Evolutionary conservation across 2,329 filamentous ascomycete species (phyloP), one percentile per base, ranked within the genome.

Genomic region (Ascosphaera apis): DNA sequence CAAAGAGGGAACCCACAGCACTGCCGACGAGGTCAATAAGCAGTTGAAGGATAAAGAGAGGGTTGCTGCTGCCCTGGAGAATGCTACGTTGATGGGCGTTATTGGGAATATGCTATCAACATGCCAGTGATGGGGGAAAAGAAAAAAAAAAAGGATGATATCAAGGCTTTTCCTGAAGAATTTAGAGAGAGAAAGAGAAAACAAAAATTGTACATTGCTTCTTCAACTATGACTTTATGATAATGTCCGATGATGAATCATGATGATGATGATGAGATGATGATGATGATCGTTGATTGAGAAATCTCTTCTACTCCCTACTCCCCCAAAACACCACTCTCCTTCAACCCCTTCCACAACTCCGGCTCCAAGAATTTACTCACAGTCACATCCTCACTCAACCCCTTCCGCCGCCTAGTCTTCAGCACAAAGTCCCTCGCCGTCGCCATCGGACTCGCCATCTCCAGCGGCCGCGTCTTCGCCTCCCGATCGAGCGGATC

Each of bases 281-380:
- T 28, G 16, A 31, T 31, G 13, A 4, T 31, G 6, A 15, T 15
- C 16, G 13, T 31, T 31, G 25, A 8, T 28, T 28, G 25, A 28
- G n/a, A 28, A 28, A 28, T n/a, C 8, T 8, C 25, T n/a, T n/a
- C n/a, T 28, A 8, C 25, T n/a, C 16, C 36, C 40, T n/a, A 61
- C 43, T 66, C 67, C 48, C 83, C 83, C 43, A 95, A 58, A 45
- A 91, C 73, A 2, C 86, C 86, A 47, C 78, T 88, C 56, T 91
- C 83, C 58, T 82, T 79, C 49, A 95, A 58, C 45, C 72, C 80
- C 53, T 76, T 73, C 60, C 91, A 91, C 41, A 95, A 72, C 54
- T 95, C 88, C 1, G 83, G 81, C 61, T 98, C 88, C 43, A 98
- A 61, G 58, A 95, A 98, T 52, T 91, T 93, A 54, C 82, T 83